phyloP scores from a whole-genome alignment of 1,284 basidiomycete species.

The Ganoderma leucocontextum region DNA sequence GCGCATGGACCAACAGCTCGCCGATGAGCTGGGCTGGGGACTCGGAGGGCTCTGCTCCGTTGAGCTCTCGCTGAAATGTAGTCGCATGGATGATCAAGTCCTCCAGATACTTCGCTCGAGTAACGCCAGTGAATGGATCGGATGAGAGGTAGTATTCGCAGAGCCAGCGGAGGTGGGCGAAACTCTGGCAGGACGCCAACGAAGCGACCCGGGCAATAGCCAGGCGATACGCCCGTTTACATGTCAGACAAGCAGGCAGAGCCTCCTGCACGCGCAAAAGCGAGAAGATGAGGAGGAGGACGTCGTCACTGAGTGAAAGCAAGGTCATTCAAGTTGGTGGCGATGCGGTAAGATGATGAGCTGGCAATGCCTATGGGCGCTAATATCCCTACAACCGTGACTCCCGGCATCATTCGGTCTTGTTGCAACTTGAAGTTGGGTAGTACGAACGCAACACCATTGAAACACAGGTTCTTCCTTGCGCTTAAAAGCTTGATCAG shows the following conservation, averaged over 20 bases:
- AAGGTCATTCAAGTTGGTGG: slow-evolving; percentile 18
- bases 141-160: background rate
- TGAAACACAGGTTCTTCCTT: no score
- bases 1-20: slow-evolving; percentile 18
- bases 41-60: slow-evolving; percentile 15
- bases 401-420: no score
- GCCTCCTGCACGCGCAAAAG: slow-evolving; percentile 17
- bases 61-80: slow-evolving; percentile 6
- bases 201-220: slow-evolving; percentile 18
- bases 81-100: background rate
- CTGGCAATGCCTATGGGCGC: background rate
- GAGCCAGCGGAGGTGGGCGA: slow-evolving; percentile 1
- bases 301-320: slow-evolving; percentile 23
- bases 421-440: no score
- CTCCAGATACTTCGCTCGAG: slow-evolving; percentile 10
- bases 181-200: background rate
- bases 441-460: background rate
- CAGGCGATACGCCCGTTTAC: slow-evolving; percentile 11
- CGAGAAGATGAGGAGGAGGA: slow-evolving; percentile 19
- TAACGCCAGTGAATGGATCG: background rate
- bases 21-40: slow-evolving; percentile 17
- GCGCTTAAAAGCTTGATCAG: no score
- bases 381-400: background rate
- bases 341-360: background rate
- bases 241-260: slow-evolving; percentile 16